A percentile compares a stretch with the other conserved stretches of the same genome.
Conservation (phyloP, 1,284 basidiomycete genomes). For the Ceratobasidium sp. region DNA sequence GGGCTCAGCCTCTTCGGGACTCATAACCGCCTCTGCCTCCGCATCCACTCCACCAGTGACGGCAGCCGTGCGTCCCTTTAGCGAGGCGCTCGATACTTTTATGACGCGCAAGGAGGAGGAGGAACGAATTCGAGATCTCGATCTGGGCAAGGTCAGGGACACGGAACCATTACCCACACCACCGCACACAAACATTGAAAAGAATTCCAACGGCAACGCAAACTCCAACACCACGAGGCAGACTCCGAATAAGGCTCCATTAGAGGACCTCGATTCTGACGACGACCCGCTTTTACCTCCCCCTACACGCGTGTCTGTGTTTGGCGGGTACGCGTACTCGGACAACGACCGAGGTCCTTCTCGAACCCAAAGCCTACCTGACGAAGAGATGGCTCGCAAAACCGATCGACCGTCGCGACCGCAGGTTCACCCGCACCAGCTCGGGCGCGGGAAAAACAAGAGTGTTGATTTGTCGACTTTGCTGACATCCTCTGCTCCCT, state of each 20-base stretch:
- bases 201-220: not conserved
- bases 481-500: not conserved
- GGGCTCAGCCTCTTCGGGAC: slow-evolving; percentile 2
- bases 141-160: not conserved
- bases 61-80: slow-evolving; percentile 4
- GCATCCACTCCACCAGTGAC: not conserved
- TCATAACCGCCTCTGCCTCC: not conserved
- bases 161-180: not conserved
- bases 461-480: slow-evolving; percentile 6
- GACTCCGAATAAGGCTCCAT: not conserved
- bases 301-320: slow-evolving; percentile 39
- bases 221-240: not conserved
- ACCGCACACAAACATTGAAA: not conserved
- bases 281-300: slow-evolving; percentile 37
- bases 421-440: slow-evolving; percentile 19
- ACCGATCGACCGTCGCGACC: not conserved
- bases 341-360: not conserved
- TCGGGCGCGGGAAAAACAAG: slow-evolving; percentile 9
- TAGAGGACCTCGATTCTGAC: slow-evolving; percentile 17
- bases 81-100: slow-evolving; percentile 17
- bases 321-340: slow-evolving; percentile 38
- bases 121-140: not conserved
- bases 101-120: slow-evolving; percentile 20
- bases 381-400: slow-evolving; percentile 13
- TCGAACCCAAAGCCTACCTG: slow-evolving; percentile 20